Percentiles rank a stretch among this genome's conserved stretches.
Evolutionary conservation across 2,329 filamentous ascomycete species (phyloP).

Genomic region (Ophiostoma sp.): DNA sequence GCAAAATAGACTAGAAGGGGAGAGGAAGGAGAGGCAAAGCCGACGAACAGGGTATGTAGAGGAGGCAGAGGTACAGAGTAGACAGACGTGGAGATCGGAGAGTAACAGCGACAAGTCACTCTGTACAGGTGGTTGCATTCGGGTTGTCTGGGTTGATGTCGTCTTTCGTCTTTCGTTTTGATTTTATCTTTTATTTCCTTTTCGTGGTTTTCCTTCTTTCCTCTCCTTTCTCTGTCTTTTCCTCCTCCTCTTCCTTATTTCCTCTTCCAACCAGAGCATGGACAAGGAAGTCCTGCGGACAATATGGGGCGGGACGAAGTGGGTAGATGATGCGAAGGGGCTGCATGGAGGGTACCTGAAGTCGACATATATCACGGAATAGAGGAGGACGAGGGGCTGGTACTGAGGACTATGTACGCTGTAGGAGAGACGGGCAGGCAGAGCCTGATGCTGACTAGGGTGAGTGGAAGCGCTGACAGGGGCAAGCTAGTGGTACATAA

Average conservation of each 20-base stretch:
- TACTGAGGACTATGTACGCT: too few species aligned
- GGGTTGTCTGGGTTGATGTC: neutral
- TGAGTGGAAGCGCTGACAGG: neutral
- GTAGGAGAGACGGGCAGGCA: neutral
- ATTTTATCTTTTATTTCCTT: constrained; percentile 4
- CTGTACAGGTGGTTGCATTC: neutral
- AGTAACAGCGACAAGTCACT: neutral
- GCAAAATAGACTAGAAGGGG: constrained; percentile 11
- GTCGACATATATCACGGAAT: neutral
- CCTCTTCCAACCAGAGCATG: neutral
- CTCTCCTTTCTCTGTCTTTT: neutral
- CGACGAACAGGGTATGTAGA: neutral
- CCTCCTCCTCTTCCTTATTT: neutral
- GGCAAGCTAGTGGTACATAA: neutral
- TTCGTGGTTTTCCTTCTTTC: neutral
- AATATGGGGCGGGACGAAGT: constrained; percentile 7
- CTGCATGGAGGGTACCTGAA: neutral
- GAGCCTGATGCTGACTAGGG: neutral
- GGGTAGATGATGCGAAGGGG: constrained; percentile 11
- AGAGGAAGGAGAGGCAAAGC: constrained; percentile 7
- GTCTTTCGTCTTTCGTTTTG: neutral
- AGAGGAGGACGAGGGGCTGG: neutral
- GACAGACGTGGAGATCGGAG: neutral
- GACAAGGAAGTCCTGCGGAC: constrained; percentile 10
- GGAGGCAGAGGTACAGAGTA: neutral